A percentile compares a stretch with the other conserved stretches of the same genome.
Evolutionary conservation across 768 basidiomycete species (phyloP).

Genomic region (Phylloporus sp.): DNA sequence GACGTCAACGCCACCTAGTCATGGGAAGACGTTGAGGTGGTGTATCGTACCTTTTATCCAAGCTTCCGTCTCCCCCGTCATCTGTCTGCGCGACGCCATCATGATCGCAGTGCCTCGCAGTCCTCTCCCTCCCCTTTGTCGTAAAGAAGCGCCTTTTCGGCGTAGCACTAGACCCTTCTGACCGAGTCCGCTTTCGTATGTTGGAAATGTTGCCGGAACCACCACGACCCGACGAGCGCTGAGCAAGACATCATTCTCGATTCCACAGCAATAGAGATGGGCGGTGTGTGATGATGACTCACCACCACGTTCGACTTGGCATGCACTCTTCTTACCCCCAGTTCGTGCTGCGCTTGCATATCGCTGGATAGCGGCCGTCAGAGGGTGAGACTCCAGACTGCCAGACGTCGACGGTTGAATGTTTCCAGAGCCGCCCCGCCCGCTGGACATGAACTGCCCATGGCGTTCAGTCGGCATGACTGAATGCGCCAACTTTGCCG

Average conservation of each 20-base stretch:
- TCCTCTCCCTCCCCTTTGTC: constrained; percentile 11
- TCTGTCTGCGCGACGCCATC: background rate
- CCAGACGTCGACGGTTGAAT: constrained; percentile 7
- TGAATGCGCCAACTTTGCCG: background rate
- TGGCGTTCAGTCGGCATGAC: background rate
- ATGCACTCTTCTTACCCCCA: constrained; percentile 9
- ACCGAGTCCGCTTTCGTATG: constrained; percentile 4
- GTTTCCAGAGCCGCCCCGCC: constrained; percentile 26
- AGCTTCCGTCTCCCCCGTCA: background rate
- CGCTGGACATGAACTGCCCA: constrained; percentile 17
- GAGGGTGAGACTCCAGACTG: constrained; percentile 16
- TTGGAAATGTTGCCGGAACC: constrained; percentile 25
- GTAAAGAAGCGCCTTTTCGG: constrained; percentile 11
- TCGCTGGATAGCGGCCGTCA: constrained; percentile 22
- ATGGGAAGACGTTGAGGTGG: background rate
- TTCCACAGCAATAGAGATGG: too few relatives aligned
- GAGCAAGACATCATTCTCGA: background rate
- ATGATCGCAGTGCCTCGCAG: rapidly evolving
- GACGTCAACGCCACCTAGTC: background rate
- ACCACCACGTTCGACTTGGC: constrained; percentile 18
- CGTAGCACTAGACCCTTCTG: background rate
- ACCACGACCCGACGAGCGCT: constrained; percentile 27
- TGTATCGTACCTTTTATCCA: constrained; percentile 7
- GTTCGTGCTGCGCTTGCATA: constrained; percentile 13
- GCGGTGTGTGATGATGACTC: constrained; percentile 1